Evolutionary conservation across 1,284 basidiomycete genomes (phyloP), one percentile per base, ranked within the genome.

Genomic region (Neolentinus lepideus): DNA sequence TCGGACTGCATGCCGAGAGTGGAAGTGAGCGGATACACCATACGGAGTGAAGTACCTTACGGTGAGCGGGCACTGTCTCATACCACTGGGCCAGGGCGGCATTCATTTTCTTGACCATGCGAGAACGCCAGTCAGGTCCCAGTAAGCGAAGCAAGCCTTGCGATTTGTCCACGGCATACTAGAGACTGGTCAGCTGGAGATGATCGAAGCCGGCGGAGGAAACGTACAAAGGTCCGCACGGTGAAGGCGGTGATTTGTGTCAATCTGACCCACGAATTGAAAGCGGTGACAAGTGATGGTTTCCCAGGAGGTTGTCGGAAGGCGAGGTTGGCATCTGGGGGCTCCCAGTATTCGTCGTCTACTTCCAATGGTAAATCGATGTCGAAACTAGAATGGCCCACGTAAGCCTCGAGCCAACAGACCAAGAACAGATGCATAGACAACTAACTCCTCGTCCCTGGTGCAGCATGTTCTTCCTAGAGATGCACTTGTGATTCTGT

Each of bases 271-370:
- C 81, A 76, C 36, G 79, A 77, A 57, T 82, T 84, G 66, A 93
- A 94, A 2, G 76, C 80, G 0, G 81, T 69, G 22, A 91, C 71
- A 22, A 68, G 69, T 25, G 84, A 80, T n/a, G 85, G 84, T 56
- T 79, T 75, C 4, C 73, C 80, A 8, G 69, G 62, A 0, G 90
- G 91, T 63, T 92, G 91, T 52, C 71, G 71, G 65, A 87, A 88
- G 22, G 73, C 71, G 47, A 67, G 58, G 21, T 74, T 65, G 3
- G 77, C 74, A 55, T 79, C 73, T 1, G 77, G 74, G 53, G 72
- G 66, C 62, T 83, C 80, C 90, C 89, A 93, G 63, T 84, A 92
- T 60, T 93, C 89, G 64, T 96, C 94, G 60, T 94, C 88, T 4
- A 94, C 85, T 64, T 91, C 89, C 8, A 90, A 71, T 0, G 91